Evolutionary conservation across 1,284 basidiomycete species (phyloP).

Genomic region (Austropuccinia psidii): DNA sequence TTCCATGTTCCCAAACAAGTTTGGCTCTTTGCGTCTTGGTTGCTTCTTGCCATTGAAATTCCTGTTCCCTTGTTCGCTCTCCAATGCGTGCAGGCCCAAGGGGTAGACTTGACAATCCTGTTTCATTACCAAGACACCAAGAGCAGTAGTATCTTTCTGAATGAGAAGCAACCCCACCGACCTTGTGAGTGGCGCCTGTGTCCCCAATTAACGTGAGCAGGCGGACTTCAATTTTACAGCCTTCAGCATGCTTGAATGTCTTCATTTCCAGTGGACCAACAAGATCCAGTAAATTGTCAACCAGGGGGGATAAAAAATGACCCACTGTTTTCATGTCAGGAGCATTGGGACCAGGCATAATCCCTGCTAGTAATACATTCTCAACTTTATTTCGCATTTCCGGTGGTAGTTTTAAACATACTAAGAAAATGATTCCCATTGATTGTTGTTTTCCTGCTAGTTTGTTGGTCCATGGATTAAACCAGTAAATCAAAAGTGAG

Average conservation of each 20-base stretch:
- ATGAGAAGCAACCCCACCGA: conserved; percentile 8
- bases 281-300: not conserved
- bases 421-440: not conserved
- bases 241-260: not conserved
- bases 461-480: conserved; percentile 22
- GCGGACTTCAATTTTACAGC: not conserved
- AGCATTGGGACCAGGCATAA: conserved; percentile 7
- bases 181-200: not conserved
- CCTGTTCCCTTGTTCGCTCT: not conserved
- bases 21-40: not conserved
- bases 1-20: not conserved
- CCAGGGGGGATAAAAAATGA: not conserved
- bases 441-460: conserved; percentile 1
- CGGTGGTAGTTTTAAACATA: conserved; percentile 18
- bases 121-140: not conserved
- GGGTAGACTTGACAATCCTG: not conserved
- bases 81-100: not conserved
- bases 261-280: not conserved
- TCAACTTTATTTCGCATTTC: not conserved
- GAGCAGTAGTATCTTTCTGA: not conserved
- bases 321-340: not conserved
- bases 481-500: conserved; percentile 21
- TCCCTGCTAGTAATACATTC: not conserved
- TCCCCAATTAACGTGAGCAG: conserved; percentile 7
- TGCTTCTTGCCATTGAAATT: not conserved